A percentile compares a stretch with the other conserved stretches of the same genome.
Evolutionary conservation across 148 eudicot species (phyloP).

Genomic region (Fagopyrum homotropicum): DNA sequence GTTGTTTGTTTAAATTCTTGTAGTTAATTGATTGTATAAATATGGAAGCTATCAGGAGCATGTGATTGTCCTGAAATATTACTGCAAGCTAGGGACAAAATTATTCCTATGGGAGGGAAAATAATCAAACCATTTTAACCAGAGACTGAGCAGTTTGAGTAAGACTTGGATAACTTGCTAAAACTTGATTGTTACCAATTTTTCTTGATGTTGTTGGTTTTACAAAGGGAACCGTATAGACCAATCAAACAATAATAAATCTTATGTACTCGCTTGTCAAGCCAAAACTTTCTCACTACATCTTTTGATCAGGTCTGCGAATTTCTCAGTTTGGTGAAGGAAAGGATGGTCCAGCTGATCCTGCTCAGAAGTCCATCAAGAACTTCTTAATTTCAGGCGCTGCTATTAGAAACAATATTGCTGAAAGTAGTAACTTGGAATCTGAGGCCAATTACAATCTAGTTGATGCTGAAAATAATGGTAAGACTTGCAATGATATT

Average conservation of each 20-base stretch:
- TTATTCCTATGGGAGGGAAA: not conserved
- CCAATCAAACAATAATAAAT: not conserved
- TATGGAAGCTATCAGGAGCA: not conserved
- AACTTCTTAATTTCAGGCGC: constrained; percentile 47
- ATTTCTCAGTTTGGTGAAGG: constrained; percentile 83
- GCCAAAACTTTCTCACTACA: not conserved
- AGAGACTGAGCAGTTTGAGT: not conserved
- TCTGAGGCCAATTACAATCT: constrained; percentile 24
- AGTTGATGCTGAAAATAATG: not conserved
- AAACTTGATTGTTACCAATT: not conserved
- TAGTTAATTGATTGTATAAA: not conserved
- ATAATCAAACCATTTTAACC: not conserved
- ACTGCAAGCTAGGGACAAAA: not conserved
- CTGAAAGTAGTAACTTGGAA: constrained; percentile 19
- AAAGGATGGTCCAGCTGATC: constrained; percentile 52
- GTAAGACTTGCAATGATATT: not conserved
- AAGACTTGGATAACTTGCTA: not conserved
- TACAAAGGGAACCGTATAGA: not conserved
- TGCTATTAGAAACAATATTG: constrained; percentile 25
- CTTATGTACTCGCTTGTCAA: not conserved
- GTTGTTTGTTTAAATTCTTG: not conserved
- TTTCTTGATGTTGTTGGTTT: not conserved
- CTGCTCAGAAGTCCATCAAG: constrained; percentile 75
- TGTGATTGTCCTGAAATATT: not conserved
- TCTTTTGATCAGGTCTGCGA: constrained; percentile 52